Evolutionary conservation across 768 basidiomycete species (phyloP).

Genomic region (Leccinum variicolor): DNA sequence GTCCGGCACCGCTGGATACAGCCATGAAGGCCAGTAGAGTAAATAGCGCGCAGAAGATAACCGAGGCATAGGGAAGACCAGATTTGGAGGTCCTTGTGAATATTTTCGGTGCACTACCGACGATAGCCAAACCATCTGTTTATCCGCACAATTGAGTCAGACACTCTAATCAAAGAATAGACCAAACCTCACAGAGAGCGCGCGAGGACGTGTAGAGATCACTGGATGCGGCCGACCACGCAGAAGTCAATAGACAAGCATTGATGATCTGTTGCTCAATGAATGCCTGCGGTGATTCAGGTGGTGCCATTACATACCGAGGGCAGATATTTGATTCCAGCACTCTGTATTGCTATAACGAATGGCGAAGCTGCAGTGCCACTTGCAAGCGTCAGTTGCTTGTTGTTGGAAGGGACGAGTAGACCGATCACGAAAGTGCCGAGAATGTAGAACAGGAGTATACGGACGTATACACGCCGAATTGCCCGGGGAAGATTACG

Average conservation of each 20-base stretch:
- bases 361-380: conserved; percentile 79
- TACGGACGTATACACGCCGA: conserved; percentile 67
- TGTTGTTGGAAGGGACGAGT: conserved; percentile 71
- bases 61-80: conserved; percentile 75
- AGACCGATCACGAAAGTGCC: conserved; percentile 77
- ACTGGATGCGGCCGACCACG: conserved; percentile 89
- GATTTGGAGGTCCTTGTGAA: conserved; percentile 65
- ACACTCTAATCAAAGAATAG: not conserved
- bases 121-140: conserved; percentile 73
- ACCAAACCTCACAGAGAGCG: conserved; percentile 64
- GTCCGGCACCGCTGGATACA: conserved; percentile 57
- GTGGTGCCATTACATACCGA: conserved; percentile 45
- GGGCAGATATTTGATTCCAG: conserved; percentile 84
- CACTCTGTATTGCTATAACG: conserved; percentile 81
- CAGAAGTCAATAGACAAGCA: conserved; percentile 80
- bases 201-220: conserved; percentile 92
- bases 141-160: not conserved
- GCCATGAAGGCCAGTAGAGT: conserved; percentile 79
- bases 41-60: conserved; percentile 68
- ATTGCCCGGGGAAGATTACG: conserved; percentile 56
- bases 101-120: conserved; percentile 79
- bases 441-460: conserved; percentile 74
- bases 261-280: conserved; percentile 59
- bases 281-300: conserved; percentile 5
- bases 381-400: conserved; percentile 44